Evolutionary conservation across 2,329 filamentous ascomycete genomes (phyloP).

Genomic region (Furcasterigmium furcatum): DNA sequence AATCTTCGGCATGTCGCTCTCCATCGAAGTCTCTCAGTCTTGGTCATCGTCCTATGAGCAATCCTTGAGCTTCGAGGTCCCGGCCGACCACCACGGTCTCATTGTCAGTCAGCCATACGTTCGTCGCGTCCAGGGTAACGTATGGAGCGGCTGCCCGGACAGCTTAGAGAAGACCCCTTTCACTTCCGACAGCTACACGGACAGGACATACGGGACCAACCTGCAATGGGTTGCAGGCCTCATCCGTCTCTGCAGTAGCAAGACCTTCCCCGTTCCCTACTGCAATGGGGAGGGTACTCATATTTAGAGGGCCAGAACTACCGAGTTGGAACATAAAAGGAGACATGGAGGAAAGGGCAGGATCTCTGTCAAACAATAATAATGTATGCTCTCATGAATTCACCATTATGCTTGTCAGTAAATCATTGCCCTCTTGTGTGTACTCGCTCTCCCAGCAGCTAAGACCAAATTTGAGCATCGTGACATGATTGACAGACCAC

Average conservation of each 20-base stretch:
- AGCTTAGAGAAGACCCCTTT: conserved; percentile 19
- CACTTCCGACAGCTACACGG: conserved; percentile 27
- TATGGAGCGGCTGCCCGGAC: conserved; percentile 29
- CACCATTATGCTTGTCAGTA: too few relatives aligned
- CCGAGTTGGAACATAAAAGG: too few relatives aligned
- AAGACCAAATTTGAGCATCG: too few relatives aligned
- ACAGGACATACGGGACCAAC: conserved; percentile 21
- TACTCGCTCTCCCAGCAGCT: too few relatives aligned
- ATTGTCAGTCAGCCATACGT: conserved; percentile 33
- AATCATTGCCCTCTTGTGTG: too few relatives aligned
- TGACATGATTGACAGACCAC: too few relatives aligned
- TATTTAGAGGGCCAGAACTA: too few relatives aligned
- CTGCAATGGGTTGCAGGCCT: conserved; percentile 35
- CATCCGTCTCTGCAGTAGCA: conserved; percentile 31
- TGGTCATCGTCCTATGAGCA: conserved; percentile 28
- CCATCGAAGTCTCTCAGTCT: conserved; percentile 15
- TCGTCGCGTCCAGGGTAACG: conserved; percentile 26
- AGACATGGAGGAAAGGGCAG: too few relatives aligned
- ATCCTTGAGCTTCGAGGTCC: conserved; percentile 25
- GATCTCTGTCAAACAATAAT: too few relatives aligned
- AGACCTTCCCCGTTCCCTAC: conserved; percentile 28
- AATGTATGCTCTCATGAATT: too few relatives aligned
- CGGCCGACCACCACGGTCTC: conserved; percentile 30
- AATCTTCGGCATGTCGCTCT: conserved; percentile 18
- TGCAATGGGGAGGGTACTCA: conserved; percentile 28